Conservation (phyloP, 2,329 filamentous ascomycete species). For the Cordyceps cicadae region DNA sequence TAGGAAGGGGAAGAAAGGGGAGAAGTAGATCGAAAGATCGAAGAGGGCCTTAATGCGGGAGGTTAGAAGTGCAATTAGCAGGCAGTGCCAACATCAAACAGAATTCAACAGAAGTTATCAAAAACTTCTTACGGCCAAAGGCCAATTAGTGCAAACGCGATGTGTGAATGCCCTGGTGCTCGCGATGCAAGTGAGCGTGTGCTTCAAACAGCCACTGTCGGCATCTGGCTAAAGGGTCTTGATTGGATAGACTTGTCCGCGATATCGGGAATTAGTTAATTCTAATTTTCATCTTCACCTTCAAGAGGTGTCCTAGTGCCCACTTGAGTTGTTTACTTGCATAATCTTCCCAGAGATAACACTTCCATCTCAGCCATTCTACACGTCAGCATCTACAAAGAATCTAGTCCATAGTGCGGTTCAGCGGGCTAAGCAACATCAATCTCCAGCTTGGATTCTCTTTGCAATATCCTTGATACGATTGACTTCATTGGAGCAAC, state of each 20-base stretch:
- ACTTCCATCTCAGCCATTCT: too few relatives aligned
- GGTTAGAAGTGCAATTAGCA: too few relatives aligned
- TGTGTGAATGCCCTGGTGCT: background rate
- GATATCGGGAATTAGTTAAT: background rate
- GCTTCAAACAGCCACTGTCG: background rate
- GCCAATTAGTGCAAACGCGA: background rate
- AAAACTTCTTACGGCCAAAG: too few relatives aligned
- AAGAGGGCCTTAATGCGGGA: too few relatives aligned
- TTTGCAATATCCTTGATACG: background rate
- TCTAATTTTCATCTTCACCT: too few relatives aligned
- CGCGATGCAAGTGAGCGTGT: background rate
- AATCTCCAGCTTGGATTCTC: background rate
- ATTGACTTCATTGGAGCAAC: background rate
- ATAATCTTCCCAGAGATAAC: too few relatives aligned
- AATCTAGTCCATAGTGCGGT: background rate
- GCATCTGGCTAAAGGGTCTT: background rate
- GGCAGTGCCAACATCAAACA: too few relatives aligned
- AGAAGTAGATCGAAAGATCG: too few relatives aligned
- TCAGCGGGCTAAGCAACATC: background rate
- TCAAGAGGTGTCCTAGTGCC: background rate
- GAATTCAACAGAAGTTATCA: too few relatives aligned
- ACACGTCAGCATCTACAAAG: background rate
- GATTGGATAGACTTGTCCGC: too few relatives aligned
- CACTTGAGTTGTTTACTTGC: too few relatives aligned
- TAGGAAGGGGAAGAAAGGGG: too few relatives aligned